Evolutionary conservation across 345 rosid species (phyloP).

Genomic region (Melastoma malabathricum): DNA sequence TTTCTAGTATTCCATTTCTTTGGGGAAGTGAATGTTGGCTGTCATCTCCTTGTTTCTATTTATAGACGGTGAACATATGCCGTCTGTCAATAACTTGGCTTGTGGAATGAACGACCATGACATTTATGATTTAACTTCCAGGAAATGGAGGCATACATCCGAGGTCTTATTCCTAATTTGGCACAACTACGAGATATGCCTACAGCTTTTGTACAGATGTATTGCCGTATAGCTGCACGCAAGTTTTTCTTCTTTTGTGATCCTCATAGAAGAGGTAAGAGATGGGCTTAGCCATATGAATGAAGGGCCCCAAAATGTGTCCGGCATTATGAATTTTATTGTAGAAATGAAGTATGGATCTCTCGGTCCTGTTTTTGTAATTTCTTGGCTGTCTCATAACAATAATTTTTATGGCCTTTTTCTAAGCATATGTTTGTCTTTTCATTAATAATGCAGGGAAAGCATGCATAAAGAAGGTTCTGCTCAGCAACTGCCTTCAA

Average conservation of each 20-base stretch:
- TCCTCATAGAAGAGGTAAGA: conserved; percentile 93
- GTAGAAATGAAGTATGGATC: too few relatives aligned
- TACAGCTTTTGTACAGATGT: conserved; percentile 63
- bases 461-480: conserved; percentile 93
- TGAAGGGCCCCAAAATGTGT: too few relatives aligned
- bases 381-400: too few relatives aligned
- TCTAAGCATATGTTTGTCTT: neutral
- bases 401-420: neutral
- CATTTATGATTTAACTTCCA: conserved; percentile 18
- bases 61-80: neutral
- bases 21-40: neutral
- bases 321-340: too few relatives aligned
- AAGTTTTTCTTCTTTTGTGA: conserved; percentile 99
- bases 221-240: conserved; percentile 92
- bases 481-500: conserved; percentile 96
- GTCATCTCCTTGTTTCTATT: neutral
- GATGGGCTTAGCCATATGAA: neutral
- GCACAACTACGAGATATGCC: conserved; percentile 98
- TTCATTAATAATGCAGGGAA: conserved; percentile 39
- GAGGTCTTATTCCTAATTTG: conserved; percentile 90
- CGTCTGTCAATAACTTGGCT: neutral
- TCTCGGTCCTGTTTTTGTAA: too few relatives aligned
- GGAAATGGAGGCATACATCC: conserved; percentile 96
- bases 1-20: conserved; percentile 3
- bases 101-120: conserved; percentile 1